A percentile compares a stretch with the other conserved stretches of the same genome.
These are phyloP conservation scores for Triticum dicoccoides DNA, from an alignment of 176 grass and related monocot species.

Conservation along the genomic window DNA sequence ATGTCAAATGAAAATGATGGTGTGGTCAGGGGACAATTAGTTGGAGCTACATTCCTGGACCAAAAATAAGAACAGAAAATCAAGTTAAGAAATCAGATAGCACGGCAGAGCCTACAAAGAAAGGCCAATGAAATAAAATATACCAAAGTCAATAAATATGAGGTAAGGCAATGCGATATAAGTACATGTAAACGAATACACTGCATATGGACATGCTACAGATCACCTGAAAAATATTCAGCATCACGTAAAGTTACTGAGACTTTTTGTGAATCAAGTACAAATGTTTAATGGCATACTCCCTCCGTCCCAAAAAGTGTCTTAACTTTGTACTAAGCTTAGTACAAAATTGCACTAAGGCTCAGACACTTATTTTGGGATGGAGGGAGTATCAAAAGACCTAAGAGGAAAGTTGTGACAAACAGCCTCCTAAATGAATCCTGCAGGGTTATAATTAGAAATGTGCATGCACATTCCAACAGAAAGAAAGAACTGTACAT, in stretches of 20 bases:
- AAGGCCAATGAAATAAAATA: not conserved
- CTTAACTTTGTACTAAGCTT: too few species aligned
- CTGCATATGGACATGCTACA: not conserved
- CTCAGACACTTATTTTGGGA: too few species aligned
- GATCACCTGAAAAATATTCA: not conserved
- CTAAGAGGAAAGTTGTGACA: not conserved
- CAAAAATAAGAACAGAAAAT: not conserved
- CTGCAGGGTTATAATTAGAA: not conserved
- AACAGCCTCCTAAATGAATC: not conserved
- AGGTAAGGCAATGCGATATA: not conserved
- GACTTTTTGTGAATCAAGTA: not conserved
- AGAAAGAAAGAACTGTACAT: not conserved
- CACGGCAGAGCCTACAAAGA: not conserved
- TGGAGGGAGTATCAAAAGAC: not conserved
- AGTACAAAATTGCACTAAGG: too few species aligned
- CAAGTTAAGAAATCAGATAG: constrained; percentile 13
- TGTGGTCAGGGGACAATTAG: constrained; percentile 30
- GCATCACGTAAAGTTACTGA: not conserved
- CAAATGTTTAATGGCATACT: not conserved
- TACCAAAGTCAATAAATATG: not conserved
- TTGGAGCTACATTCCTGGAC: constrained; percentile 18
- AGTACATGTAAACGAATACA: not conserved
- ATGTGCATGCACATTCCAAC: not conserved
- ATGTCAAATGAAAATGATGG: constrained; percentile 68
- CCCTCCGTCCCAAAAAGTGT: too few species aligned